Evolutionary conservation across 1,139 yeast genomes (phyloP).

Genomic region (Zygosaccharomyces sapae): DNA sequence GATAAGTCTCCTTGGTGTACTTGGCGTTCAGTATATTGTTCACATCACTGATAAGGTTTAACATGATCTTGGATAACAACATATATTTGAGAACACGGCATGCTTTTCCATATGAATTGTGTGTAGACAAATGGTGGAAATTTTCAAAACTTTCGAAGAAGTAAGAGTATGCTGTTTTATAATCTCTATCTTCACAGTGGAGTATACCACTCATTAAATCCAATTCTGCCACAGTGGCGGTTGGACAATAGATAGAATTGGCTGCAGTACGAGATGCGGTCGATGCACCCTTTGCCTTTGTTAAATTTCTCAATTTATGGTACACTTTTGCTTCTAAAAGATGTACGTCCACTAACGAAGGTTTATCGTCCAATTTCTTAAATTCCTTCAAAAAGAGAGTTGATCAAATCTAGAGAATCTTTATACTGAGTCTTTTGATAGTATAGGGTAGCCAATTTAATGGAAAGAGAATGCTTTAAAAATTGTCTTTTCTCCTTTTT

Average conservation of each 20-base stretch:
- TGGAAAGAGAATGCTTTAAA: conserved; percentile 80
- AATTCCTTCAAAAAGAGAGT: conserved; percentile 73
- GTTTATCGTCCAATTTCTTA: conserved; percentile 91
- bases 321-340: conserved; percentile 84
- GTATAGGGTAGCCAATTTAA: conserved; percentile 74
- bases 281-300: conserved; percentile 89
- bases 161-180: conserved; percentile 91
- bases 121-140: conserved; percentile 46
- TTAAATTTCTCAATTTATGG: conserved; percentile 85
- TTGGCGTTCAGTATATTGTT: conserved; percentile 72
- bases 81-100: conserved; percentile 83
- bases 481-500: conserved; percentile 77
- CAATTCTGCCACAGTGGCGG: conserved; percentile 85
- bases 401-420: conserved; percentile 70
- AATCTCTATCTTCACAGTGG: conserved; percentile 96
- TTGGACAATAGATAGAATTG: conserved; percentile 90
- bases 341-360: conserved; percentile 92
- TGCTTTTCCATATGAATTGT: conserved; percentile 60
- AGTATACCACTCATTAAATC: conserved; percentile 94
- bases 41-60: conserved; percentile 81
- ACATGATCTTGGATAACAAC: conserved; percentile 90
- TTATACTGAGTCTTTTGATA: conserved; percentile 61
- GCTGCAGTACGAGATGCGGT: conserved; percentile 97
- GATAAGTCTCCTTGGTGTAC: conserved; percentile 67
- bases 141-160: conserved; percentile 95